Evolutionary conservation across 148 eudicot genomes (phyloP), one percentile per base, ranked within the genome.

Genomic region (Nyssa sinensis): DNA sequence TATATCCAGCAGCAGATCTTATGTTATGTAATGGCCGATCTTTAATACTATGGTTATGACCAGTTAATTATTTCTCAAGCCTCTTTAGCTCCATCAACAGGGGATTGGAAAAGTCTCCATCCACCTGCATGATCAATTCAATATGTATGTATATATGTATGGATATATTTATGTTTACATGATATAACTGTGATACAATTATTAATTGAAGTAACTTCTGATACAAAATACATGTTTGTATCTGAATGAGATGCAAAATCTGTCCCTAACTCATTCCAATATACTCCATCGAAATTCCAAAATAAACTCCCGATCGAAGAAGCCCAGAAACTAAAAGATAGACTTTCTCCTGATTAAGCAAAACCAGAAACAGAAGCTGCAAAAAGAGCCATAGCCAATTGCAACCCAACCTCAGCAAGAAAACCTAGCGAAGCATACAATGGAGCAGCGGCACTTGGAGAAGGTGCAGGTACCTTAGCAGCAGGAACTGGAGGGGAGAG

Each of bases 401-500:
- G n/a, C n/a, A n/a, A n/a, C n/a, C 67, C 33, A 65, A 76, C n/a
- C 39, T 44, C 11, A 33, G 27, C 10, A 44, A 73, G 7, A 0
- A 23, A 4, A 41, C 13, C 17, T n/a, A 51, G 23, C 1, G 25
- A 14, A 25, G 12, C 24, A 19, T 6, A 17, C 21, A 6, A 62
- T 13, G 17, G 51, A 28, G 69, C 41, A 6, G 78, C 63, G 10
- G 19, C 29, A 59, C 37, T 70, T 19, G 78, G 64, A 62, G 78
- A 69, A 29, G 84, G 70, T 33, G 80, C 64, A 21, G 82, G 82
- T n/a, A 33, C 60, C 3, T 62, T 75, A 30, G 77, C 66, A 23
- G 77, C 67, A 44, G 85, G 79, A 24, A 64, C 66, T 0, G 71
- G 71, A 29, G 84, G 77, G 62, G 85, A 27, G 13, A 86, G 59